Base-by-base conservation (phyloP, 2,329 filamentous ascomycete species). In the Beauveria asiatica region DNA sequence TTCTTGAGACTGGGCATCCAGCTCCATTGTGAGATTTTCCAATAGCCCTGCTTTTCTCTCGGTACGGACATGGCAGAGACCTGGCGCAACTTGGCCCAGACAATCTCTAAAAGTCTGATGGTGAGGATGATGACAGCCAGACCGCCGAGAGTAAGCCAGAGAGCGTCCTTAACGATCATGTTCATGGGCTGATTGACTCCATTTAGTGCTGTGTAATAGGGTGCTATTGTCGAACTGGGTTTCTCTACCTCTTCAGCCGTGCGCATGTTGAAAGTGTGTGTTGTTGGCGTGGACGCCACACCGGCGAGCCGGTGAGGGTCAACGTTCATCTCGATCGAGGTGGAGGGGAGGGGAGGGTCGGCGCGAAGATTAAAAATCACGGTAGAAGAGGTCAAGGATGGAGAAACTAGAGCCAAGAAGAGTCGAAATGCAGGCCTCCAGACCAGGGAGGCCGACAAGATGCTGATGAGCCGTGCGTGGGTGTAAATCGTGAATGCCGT, bases 1-100 rank as follows among this genome's bases (percentile, higher is more conserved):
- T 81, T 84, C 75, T 88, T 88, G 65, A 87, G 65, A 62, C 74
- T 74, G 13, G 84, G 84, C 78, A 84, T 83, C 81, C 81, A 84
- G 60, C 74, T 75, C 77, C 77, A 84, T 68, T 84, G 81, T 16
- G 81, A 77, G 23, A 69, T 68, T 65, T 77, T 81, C 83, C 84
- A 88, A 71, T 84, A 88, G 46, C 67, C 70, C 67, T 87, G 84
- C 66, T 77, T 77, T 1, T 78, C 72, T 13, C 76, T 78, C 0
- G 79, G 70, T 23, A 76, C 70, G 3, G 76, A 77, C 83, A 87
- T 85, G 64, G 83, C 78, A 21, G 78, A 78, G 45, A 87, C 76
- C 62, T 83, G 83, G 48, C 85, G 80, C 33, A 86, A 70, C 65
- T 84, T 80, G 51, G 77, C 76, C 78, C 79, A 82, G 33, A 72